Percentiles rank a stretch among this genome's conserved stretches.
Evolutionary conservation across 2,329 filamentous ascomycete species (phyloP).

Genomic region (Trichoderma koningii): DNA sequence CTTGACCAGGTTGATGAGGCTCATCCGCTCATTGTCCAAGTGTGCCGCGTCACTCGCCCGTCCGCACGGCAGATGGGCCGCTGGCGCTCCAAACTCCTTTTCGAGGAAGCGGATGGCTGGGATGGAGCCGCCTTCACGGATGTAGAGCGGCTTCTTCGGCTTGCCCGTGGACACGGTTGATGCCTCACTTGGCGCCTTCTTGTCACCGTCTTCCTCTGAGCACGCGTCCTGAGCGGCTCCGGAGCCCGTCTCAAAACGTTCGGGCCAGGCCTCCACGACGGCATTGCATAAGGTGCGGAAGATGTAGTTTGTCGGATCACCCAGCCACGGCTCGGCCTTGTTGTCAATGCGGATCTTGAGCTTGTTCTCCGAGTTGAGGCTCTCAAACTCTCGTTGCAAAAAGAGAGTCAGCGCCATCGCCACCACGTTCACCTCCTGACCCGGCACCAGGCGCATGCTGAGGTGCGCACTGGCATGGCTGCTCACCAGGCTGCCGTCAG

Average conservation of each 20-base stretch:
- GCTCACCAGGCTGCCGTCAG: conserved; percentile 89
- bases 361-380: conserved; percentile 77
- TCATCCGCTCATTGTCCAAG: conserved; percentile 90
- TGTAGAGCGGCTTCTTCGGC: conserved; percentile 76
- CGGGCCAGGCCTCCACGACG: conserved; percentile 81
- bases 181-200: conserved; percentile 20
- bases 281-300: conserved; percentile 87
- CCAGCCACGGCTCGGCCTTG: conserved; percentile 93
- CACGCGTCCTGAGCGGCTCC: background rate
- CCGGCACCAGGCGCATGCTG: conserved; percentile 88
- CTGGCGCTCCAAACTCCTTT: conserved; percentile 88
- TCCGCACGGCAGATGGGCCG: conserved; percentile 90
- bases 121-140: conserved; percentile 93
- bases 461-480: conserved; percentile 85
- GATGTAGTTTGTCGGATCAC: conserved; percentile 85
- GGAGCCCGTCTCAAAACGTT: conserved; percentile 44
- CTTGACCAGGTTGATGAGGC: conserved; percentile 84
- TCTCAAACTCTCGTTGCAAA: conserved; percentile 69
- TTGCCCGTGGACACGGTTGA: conserved; percentile 34
- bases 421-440: conserved; percentile 82
- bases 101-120: conserved; percentile 92
- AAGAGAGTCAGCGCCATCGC: conserved; percentile 67
- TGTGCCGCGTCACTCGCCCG: conserved; percentile 94
- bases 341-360: conserved; percentile 86
- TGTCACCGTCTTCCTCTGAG: conserved; percentile 9